A percentile compares a stretch with the other conserved stretches of the same genome.
phyloP scores from a whole-genome alignment of 2,329 filamentous ascomycete species.

The Fusarium sp. region DNA sequence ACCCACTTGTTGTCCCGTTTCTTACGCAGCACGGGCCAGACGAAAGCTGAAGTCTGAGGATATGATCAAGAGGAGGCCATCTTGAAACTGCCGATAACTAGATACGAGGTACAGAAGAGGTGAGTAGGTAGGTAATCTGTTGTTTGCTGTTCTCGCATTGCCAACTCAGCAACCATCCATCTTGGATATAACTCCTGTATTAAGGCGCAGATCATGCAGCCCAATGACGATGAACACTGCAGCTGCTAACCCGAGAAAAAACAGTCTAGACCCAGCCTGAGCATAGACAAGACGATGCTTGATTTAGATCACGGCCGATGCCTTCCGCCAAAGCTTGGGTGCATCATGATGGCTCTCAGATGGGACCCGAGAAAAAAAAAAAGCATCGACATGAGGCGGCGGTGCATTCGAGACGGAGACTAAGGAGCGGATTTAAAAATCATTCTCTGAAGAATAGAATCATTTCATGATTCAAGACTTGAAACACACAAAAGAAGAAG shows the following conservation, averaged over 20 bases:
- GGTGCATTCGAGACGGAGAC: conserved; percentile 20
- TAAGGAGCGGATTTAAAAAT: conserved; percentile 15
- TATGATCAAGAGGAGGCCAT: neutral
- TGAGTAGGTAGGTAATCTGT: neutral
- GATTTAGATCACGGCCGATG: conserved; percentile 9
- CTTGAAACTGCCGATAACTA: neutral
- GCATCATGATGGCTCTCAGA: conserved; percentile 26
- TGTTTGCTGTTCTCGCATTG: conserved; percentile 22
- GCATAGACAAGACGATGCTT: neutral
- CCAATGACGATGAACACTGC: conserved; percentile 9
- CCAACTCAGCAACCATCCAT: conserved; percentile 32
- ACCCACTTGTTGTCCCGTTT: conserved; percentile 16
- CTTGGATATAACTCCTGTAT: conserved; percentile 31
- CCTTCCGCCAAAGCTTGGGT: conserved; percentile 6
- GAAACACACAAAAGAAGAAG: conserved; percentile 33
- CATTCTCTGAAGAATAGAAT: neutral
- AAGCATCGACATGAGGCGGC: conserved; percentile 24
- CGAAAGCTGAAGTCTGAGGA: neutral
- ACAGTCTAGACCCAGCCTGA: neutral
- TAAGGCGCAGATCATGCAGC: conserved; percentile 24
- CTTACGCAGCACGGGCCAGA: conserved; percentile 16
- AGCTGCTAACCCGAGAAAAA: neutral
- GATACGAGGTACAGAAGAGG: neutral
- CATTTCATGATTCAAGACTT: neutral
- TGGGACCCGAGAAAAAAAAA: conserved; percentile 15